phyloP scores from a whole-genome alignment of 1,284 basidiomycete species.

The Heliocybe sulcata region DNA sequence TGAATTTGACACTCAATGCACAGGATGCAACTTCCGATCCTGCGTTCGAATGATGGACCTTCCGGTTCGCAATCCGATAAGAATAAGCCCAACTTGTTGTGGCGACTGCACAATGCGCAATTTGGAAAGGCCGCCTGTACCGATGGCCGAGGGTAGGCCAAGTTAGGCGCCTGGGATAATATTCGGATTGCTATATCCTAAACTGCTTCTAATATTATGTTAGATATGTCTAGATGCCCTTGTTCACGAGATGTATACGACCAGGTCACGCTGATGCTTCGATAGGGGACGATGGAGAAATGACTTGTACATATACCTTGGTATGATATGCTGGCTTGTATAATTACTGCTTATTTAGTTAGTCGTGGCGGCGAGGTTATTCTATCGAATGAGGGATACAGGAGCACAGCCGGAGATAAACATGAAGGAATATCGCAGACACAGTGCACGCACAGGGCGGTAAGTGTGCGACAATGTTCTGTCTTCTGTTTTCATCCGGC shows the following conservation, averaged over 20 bases:
- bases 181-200: background rate
- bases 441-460: no score
- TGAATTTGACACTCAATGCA: conserved; percentile 3
- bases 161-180: background rate
- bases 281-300: no score
- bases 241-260: background rate
- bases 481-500: no score
- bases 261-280: no score
- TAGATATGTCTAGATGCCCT: background rate
- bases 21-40: conserved; percentile 52
- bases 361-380: no score
- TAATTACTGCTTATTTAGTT: no score
- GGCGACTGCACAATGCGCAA: conserved; percentile 41
- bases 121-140: background rate
- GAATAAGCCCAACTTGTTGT: conserved; percentile 57
- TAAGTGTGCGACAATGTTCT: no score
- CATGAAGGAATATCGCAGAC: no score
- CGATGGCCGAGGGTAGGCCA: background rate
- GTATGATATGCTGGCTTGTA: no score
- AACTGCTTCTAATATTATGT: background rate
- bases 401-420: no score
- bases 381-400: no score
- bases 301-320: background rate
- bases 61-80: conserved; percentile 67
- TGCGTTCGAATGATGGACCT: conserved; percentile 65